phyloP scores from a whole-genome alignment of 2,329 filamentous ascomycete genomes.

The Fusarium camptoceras region DNA sequence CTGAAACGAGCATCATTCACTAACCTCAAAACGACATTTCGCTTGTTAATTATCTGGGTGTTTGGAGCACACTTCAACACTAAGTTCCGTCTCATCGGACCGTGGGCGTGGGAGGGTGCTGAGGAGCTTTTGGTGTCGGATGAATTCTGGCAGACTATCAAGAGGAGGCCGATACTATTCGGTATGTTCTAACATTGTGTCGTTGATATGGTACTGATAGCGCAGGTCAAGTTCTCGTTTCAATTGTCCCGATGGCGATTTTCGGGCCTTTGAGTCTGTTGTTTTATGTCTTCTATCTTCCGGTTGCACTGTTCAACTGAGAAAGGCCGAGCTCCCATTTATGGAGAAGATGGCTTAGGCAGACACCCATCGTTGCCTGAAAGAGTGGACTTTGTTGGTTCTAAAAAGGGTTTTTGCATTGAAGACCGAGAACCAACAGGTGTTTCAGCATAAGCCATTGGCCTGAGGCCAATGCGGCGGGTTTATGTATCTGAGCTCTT shows the following conservation, averaged over 20 bases:
- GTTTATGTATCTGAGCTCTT: no score
- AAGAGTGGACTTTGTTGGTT: background rate
- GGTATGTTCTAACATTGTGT: rapidly evolving
- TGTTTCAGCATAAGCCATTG: background rate
- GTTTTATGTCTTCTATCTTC: background rate
- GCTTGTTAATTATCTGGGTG: background rate
- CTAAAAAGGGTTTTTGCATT: background rate
- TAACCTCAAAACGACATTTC: rapidly evolving
- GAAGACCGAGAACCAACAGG: background rate
- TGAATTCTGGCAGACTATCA: background rate
- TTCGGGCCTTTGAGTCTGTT: rapidly evolving
- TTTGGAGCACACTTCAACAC: background rate
- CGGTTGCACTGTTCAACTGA: background rate
- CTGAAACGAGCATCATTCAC: background rate
- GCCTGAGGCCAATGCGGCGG: no score
- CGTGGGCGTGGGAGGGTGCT: rapidly evolving
- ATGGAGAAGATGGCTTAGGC: no score
- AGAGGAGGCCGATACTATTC: background rate
- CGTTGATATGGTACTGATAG: rapidly evolving
- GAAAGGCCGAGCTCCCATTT: background rate
- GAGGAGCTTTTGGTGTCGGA: background rate
- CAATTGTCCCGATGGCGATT: background rate
- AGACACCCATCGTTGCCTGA: background rate
- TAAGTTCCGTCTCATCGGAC: background rate
- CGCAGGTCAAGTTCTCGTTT: background rate